A percentile compares a stretch with the other conserved stretches of the same genome.
Evolutionary conservation across 257 asterid species (phyloP).

Genomic region (Salvia hispanica): DNA sequence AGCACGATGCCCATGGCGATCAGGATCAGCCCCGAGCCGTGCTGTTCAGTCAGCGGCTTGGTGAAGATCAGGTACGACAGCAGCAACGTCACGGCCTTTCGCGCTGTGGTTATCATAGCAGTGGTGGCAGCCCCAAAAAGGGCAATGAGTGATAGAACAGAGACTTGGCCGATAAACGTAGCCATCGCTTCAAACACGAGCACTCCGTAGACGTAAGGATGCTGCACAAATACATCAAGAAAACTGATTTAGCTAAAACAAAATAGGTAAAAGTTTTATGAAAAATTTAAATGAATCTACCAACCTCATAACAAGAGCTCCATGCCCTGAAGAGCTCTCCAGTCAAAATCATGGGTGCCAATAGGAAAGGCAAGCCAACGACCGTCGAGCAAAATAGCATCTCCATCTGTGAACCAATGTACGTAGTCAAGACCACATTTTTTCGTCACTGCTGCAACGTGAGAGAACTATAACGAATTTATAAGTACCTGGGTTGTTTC

Average conservation of each 20-base stretch:
- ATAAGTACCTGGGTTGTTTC: conserved; percentile 81
- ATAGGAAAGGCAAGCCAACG: conserved; percentile 75
- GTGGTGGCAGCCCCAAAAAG: conserved; percentile 89
- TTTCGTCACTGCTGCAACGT: neutral
- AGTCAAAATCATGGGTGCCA: conserved; percentile 72
- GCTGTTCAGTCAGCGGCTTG: conserved; percentile 81
- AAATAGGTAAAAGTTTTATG: neutral
- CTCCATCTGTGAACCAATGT: conserved; percentile 56
- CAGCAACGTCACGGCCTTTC: conserved; percentile 87
- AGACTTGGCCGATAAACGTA: conserved; percentile 80
- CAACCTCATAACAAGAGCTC: conserved; percentile 76
- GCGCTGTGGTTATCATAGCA: conserved; percentile 87
- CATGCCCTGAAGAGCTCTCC: conserved; percentile 80
- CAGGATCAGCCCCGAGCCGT: conserved; percentile 67
- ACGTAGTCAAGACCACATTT: neutral
- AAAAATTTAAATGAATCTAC: neutral
- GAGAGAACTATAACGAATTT: neutral
- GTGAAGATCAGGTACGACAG: conserved; percentile 74
- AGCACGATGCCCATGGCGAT: conserved; percentile 70
- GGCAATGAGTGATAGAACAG: conserved; percentile 84
- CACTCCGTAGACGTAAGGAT: conserved; percentile 80
- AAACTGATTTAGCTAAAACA: neutral
- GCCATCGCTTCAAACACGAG: conserved; percentile 89
- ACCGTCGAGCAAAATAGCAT: conserved; percentile 89
- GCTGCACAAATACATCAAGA: conserved; percentile 48